Percentiles rank a stretch among this genome's conserved stretches.
phyloP scores from a whole-genome alignment of 352 stramenopile genomes.

The Aphanomyces astaci region DNA sequence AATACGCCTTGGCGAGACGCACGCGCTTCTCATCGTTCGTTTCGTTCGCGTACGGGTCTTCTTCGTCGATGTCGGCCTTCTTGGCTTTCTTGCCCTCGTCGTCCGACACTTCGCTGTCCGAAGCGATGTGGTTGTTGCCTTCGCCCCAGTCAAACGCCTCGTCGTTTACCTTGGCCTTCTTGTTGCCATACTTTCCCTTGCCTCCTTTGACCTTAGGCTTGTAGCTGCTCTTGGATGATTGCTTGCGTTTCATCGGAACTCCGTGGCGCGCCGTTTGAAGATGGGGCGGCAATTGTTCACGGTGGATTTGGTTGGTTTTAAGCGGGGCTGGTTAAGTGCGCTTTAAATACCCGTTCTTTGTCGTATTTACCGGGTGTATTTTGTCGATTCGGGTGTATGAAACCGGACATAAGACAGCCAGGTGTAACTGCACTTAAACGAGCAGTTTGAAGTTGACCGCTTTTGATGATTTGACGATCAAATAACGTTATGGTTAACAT shows the following conservation, averaged over 20 bases:
- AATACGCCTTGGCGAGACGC: slow-evolving; percentile 82
- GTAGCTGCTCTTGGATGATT: not conserved
- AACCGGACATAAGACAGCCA: too few species aligned
- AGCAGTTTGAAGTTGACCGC: too few species aligned
- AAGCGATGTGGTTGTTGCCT: slow-evolving; percentile 52
- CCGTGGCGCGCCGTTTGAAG: not conserved
- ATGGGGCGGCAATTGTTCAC: not conserved
- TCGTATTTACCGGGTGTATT: not conserved
- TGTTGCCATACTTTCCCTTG: not conserved
- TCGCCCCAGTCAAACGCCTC: slow-evolving; percentile 70
- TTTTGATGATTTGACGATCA: too few species aligned
- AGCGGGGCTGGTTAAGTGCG: not conserved
- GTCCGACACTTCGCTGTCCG: slow-evolving; percentile 58
- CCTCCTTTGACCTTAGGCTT: not conserved
- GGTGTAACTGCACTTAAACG: too few species aligned
- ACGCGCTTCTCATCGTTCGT: slow-evolving; percentile 84
- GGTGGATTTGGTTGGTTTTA: not conserved
- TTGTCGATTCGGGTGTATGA: not conserved
- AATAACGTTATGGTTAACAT: too few species aligned
- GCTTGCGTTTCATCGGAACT: not conserved
- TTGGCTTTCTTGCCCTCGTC: slow-evolving; percentile 23
- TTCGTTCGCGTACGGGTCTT: slow-evolving; percentile 48
- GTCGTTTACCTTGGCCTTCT: slow-evolving; percentile 47
- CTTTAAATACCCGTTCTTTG: not conserved
- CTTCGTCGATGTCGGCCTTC: slow-evolving; percentile 36